phyloP scores from a whole-genome alignment of 1,139 yeast genomes.

The Candida dubliniensis region DNA sequence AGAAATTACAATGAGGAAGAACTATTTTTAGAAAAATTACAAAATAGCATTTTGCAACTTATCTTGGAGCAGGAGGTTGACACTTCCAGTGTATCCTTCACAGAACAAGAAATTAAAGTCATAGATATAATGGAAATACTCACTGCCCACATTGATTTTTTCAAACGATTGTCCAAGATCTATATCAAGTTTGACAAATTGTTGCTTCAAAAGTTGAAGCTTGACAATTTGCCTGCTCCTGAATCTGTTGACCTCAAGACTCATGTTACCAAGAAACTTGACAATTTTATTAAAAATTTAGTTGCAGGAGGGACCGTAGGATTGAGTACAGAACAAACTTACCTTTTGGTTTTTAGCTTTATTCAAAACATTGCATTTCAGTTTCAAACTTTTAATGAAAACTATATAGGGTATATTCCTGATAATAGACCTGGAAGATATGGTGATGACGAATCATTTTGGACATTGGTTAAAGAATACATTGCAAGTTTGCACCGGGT shows the following conservation, averaged over 20 bases:
- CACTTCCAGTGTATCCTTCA: constrained; percentile 5
- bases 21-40: constrained; percentile 1
- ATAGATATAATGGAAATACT: constrained; percentile 5
- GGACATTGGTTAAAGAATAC: background rate
- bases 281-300: background rate
- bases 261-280: background rate
- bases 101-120: constrained; percentile 3
- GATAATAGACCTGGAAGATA: constrained; percentile 4
- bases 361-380: constrained; percentile 1
- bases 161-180: constrained; percentile 1
- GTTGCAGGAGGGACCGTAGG: constrained; percentile 5
- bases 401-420: constrained; percentile 3
- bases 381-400: background rate
- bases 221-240: constrained; percentile 3
- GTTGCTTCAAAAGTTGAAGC: constrained; percentile 4
- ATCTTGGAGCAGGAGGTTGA: constrained; percentile 3
- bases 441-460: constrained; percentile 3
- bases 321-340: constrained; percentile 2
- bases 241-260: background rate
- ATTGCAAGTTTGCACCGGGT: constrained; percentile 1
- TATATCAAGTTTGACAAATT: constrained; percentile 1
- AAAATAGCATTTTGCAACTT: constrained; percentile 3
- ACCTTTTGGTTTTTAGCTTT: background rate
- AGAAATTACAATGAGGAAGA: constrained; percentile 2
- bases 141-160: constrained; percentile 7